These are phyloP conservation scores for Pyrus communis DNA, from an alignment of 306 rosid genomes.

Conservation along the genomic window DNA sequence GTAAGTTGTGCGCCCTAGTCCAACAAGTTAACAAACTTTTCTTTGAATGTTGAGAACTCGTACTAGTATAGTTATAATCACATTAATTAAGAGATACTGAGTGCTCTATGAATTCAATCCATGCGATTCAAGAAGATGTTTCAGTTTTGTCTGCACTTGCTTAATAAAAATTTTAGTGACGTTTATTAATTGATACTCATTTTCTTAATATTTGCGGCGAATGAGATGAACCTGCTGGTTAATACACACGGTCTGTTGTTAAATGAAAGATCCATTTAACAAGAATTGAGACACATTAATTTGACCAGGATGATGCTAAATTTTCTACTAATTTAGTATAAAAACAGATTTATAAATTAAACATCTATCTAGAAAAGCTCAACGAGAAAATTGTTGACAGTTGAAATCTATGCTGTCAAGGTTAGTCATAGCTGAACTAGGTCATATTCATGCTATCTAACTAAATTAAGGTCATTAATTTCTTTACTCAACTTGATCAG, in stretches of 20 bases:
- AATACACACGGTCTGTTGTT: conserved; percentile 4
- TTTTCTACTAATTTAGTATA: neutral
- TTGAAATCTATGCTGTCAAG: neutral
- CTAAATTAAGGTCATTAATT: neutral
- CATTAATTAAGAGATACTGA: neutral
- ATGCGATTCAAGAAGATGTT: neutral
- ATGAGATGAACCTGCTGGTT: neutral
- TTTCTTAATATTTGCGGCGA: neutral
- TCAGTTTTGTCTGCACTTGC: neutral
- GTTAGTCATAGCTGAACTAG: conserved; percentile 2
- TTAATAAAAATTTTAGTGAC: neutral
- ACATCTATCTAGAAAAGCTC: neutral
- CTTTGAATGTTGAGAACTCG: neutral
- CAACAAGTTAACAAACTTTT: neutral
- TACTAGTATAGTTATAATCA: neutral
- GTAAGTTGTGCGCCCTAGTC: neutral
- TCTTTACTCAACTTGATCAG: neutral
- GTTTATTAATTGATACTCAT: neutral
- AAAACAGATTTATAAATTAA: neutral
- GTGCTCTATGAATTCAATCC: neutral
- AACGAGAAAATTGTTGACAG: neutral
- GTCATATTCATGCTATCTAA: conserved; percentile 1
- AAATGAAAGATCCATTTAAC: conserved; percentile 17
- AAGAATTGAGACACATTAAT: neutral
- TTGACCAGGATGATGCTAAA: neutral